Conservation (phyloP, 768 basidiomycete species). For the Mrakia gelida region DNA sequence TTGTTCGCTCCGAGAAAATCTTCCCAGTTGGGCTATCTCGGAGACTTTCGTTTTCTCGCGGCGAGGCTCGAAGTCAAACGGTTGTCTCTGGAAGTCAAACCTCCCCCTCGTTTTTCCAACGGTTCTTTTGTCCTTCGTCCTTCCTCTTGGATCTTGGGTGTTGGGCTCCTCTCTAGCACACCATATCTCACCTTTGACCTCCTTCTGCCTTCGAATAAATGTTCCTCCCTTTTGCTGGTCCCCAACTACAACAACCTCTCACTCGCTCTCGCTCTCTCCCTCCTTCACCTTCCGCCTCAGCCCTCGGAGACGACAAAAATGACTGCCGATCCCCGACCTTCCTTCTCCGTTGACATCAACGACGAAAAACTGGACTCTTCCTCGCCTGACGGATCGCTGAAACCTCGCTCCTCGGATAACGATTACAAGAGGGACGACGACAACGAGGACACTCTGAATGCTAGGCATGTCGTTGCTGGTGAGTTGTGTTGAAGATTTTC, state of each 20-base stretch:
- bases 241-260: background rate
- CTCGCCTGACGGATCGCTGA: background rate
- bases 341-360: background rate
- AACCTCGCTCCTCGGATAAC: background rate
- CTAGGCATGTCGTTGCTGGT: background rate
- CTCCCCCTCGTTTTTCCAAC: background rate
- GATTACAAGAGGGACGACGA: constrained; percentile 1
- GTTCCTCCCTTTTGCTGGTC: background rate
- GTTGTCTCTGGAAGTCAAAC: background rate
- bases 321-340: background rate
- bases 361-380: background rate
- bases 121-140: background rate
- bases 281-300: background rate
- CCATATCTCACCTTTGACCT: background rate
- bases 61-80: too few species aligned
- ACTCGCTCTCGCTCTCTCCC: too few species aligned
- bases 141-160: background rate
- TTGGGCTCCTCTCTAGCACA: background rate
- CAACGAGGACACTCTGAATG: background rate
- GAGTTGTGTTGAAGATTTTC: background rate
- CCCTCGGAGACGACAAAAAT: background rate
- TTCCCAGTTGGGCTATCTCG: too few species aligned
- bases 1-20: too few species aligned
- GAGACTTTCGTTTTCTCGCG: too few species aligned
- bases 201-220: background rate